These are phyloP conservation scores for Aspergillus tamarii DNA, from an alignment of 2,329 filamentous ascomycete genomes.

Conservation along the genomic window DNA sequence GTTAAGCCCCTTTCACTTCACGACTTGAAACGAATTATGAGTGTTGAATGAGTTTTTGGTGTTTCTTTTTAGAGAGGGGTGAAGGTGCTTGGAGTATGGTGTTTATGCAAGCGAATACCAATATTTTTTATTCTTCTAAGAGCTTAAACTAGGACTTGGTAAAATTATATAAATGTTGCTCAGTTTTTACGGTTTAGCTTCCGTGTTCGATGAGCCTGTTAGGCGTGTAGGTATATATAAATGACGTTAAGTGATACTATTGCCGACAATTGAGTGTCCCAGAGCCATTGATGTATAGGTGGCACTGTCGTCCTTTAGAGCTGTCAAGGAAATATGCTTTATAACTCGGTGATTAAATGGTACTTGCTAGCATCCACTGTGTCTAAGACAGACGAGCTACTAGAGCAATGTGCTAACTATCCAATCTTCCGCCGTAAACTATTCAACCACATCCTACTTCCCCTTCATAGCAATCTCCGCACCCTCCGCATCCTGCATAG, in stretches of 20 bases:
- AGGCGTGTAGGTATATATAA: too few relatives aligned
- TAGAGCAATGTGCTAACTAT: too few relatives aligned
- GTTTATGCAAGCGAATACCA: background rate
- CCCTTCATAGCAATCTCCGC: background rate
- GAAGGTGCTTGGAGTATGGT: background rate
- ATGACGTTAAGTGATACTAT: too few relatives aligned
- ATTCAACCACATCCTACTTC: too few relatives aligned
- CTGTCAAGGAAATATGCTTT: too few relatives aligned
- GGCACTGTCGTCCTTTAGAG: too few relatives aligned
- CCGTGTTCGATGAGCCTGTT: background rate
- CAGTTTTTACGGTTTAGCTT: background rate
- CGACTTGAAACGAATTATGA: constrained; percentile 36
- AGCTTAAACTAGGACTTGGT: background rate
- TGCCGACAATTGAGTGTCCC: too few relatives aligned
- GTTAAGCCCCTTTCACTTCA: constrained; percentile 37
- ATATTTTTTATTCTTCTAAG: background rate
- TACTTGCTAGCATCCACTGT: too few relatives aligned
- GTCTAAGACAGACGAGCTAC: too few relatives aligned
- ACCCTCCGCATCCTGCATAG: background rate
- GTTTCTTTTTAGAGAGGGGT: background rate
- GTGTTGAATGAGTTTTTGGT: constrained; percentile 22
- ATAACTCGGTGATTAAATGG: too few relatives aligned
- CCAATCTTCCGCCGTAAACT: too few relatives aligned
- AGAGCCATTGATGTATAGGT: too few relatives aligned
- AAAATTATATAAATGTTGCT: background rate